Evolutionary conservation across 306 rosid species (phyloP), one percentile per base, ranked within the genome.

Genomic region (Leucaena leucocephala): DNA sequence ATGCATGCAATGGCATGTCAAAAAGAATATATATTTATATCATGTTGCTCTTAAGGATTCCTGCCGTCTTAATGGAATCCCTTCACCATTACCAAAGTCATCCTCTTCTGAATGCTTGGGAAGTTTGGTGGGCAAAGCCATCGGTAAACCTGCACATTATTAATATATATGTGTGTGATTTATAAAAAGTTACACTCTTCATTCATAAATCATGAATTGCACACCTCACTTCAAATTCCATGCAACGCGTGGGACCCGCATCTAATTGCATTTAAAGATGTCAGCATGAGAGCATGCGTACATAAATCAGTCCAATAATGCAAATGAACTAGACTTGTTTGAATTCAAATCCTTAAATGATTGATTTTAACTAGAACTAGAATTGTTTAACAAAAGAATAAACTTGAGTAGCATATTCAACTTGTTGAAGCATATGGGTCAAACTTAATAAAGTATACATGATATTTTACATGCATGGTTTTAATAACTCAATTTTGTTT

Each of bases 31-130:
- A 19, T 55, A 8, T 55, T 8, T 55, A 19, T 21, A 54, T 90
- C 92, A 92, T 8, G 96, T 66, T 5, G 72, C 38, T 83, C 97
- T 89, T 57, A 22, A 58, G 35, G 87, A 84, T 4, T 95, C 98
- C 86, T 96, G 99, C 91, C 97, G 90, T 86, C 98, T 89, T 5
- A 96, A 96, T 61, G 98, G 99, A 82, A 96, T 93, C 84, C 99
- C 97, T 83, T 96, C 99, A 3, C 84, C 85, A 49, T 85, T 92
- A 82, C 72, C 84, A 76, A 84, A 72, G 34, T 85, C 96, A 75
- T 91, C 97, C 78, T 88, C 99, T 68, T 91, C 98, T 2, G 90
- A 85, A 78, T 96, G 97, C 91, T 96, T 96, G 8, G 91, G 63
- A 76, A 89, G 90, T 85, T 87, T 88, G 63, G 82, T 5, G 15